These are phyloP conservation scores for Penicillium chermesinum DNA, from an alignment of 495 filamentous ascomycete species.

Conservation along the genomic window DNA sequence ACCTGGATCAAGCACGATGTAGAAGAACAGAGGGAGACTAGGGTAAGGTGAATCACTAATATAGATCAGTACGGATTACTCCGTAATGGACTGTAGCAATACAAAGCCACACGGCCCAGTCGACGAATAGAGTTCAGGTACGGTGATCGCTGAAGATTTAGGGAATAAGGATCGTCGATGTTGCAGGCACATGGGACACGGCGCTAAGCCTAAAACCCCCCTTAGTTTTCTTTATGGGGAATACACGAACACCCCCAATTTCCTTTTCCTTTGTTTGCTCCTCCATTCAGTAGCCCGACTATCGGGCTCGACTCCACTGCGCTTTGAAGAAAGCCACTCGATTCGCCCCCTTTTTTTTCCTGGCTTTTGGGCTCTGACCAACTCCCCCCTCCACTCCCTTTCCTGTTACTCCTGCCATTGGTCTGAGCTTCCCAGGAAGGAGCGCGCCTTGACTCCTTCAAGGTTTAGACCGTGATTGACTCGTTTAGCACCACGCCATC, in stretches of 20 bases:
- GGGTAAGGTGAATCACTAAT: no score
- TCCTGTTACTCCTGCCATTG: constrained; percentile 15
- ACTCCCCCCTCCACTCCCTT: background rate
- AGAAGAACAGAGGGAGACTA: no score
- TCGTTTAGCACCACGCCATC: constrained; percentile 1
- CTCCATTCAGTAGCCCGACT: background rate
- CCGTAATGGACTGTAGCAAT: background rate
- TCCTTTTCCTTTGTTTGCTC: background rate
- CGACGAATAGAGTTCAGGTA: background rate
- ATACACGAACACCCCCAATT: background rate
- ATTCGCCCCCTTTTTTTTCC: constrained; percentile 13
- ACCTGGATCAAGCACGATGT: no score
- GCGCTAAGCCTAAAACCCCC: no score
- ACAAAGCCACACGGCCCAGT: no score
- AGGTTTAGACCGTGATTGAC: constrained; percentile 15
- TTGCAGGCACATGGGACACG: background rate
- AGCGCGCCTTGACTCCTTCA: constrained; percentile 13
- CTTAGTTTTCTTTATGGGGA: no score
- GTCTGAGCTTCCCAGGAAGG: constrained; percentile 5
- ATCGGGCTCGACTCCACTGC: background rate
- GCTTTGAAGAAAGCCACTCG: background rate
- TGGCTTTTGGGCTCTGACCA: background rate
- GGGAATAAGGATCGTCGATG: background rate
- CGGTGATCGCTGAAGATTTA: background rate
- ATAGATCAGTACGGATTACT: no score